Evolutionary conservation across 2,329 filamentous ascomycete genomes (phyloP), one percentile per base, ranked within the genome.

Genomic region (Paramyrothecium roridum): DNA sequence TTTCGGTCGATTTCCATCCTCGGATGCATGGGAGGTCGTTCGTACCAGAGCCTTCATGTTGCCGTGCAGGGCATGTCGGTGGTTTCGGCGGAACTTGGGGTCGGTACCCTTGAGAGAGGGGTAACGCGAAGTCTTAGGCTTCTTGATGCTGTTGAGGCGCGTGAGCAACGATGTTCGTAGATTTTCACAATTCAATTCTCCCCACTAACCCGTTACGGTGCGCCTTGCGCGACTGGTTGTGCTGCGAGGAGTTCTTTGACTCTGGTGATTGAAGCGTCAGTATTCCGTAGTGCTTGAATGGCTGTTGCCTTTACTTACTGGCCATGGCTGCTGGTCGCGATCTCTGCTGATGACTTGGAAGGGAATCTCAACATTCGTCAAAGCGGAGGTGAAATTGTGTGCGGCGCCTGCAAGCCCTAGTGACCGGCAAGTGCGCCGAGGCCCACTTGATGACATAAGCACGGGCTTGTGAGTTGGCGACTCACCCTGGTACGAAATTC

Each of bases 201-300:
- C 57, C 49, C 62, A 82, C 88, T 72, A 89, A 97, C 93, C 95
- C 95, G 86, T 99, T 99, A 77, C 89, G 88, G 89, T 99, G 95
- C 82, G 92, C 93, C 90, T 99, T 99, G 85, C 90, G 90, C 79
- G 86, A 87, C 88, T 95, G 90, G 83, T 97, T 97, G 84, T 97
- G 92, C 86, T 98, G 93, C 74, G 93, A 97, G 83, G 91, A 96
- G 89, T 98, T 98, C 92, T 98, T 98, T 73, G 95, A 98, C 87
- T 98, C 93, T 97, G 76, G 56, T 43, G 30, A 51, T 13, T n/a
- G 8, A 52, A 60, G 50, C 48, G 59, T 66, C 58, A 66, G 64
- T 56, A 43, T 56, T 43, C n/a, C 43, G 13, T 51, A 13, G 33
- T 19, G 20, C 17, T 21, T 19, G 19, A 54, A 46, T 50, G 22